Conservation (phyloP, 352 stramenopile genomes). For the Phytophthora megakarya region DNA sequence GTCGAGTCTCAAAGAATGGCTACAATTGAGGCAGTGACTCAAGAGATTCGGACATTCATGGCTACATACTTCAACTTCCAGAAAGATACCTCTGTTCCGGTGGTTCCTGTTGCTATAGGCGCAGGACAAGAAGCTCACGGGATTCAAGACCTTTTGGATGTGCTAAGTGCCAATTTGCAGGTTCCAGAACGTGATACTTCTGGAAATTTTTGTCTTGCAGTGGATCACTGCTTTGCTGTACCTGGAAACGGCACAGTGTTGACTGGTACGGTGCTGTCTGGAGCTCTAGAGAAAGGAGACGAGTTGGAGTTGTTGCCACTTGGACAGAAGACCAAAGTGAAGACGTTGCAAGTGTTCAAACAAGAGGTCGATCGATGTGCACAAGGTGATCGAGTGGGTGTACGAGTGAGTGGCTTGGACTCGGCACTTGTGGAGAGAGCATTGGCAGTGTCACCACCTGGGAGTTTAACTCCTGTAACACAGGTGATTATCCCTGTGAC, state of each 20-base stretch:
- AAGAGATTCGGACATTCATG: conserved; percentile 62
- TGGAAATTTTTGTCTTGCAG: conserved; percentile 91
- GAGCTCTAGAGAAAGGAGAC: conserved; percentile 88
- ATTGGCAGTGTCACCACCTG: conserved; percentile 54
- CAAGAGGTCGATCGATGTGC: conserved; percentile 71
- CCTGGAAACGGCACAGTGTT: conserved; percentile 97
- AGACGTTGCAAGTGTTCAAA: conserved; percentile 98
- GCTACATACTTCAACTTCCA: conserved; percentile 28
- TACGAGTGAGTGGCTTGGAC: conserved; percentile 91
- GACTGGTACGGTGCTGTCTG: conserved; percentile 94
- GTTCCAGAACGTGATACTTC: conserved; percentile 45
- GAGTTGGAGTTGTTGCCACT: conserved; percentile 93
- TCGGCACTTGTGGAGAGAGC: conserved; percentile 63
- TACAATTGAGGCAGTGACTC: conserved; percentile 65
- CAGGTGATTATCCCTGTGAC: conserved; percentile 63
- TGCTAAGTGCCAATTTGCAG: conserved; percentile 42
- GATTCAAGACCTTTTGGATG: conserved; percentile 49
- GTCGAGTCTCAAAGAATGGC: conserved; percentile 24
- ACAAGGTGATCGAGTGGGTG: conserved; percentile 96
- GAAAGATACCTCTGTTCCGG: conserved; percentile 38
- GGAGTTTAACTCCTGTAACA: conserved; percentile 50
- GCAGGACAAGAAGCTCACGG: conserved; percentile 48
- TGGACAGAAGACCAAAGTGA: conserved; percentile 92
- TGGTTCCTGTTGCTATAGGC: conserved; percentile 85
- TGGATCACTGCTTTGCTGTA: conserved; percentile 99